Evolutionary conservation across 345 rosid species (phyloP).

Genomic region (Salix udensis): DNA sequence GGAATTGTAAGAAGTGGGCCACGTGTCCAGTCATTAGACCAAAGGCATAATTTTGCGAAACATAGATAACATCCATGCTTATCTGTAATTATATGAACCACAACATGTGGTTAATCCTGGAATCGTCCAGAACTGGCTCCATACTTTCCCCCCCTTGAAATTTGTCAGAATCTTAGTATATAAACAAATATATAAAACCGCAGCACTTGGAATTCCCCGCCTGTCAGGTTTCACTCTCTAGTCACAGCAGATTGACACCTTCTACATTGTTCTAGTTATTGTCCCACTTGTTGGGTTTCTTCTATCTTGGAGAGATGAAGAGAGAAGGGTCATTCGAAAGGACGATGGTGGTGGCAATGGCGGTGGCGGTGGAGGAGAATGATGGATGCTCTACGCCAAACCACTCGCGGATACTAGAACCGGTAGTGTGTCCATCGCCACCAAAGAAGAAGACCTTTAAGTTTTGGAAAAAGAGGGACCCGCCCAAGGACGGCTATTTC

Average conservation of each 20-base stretch:
- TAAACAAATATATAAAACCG: too few species aligned
- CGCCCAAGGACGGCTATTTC: conserved; percentile 30
- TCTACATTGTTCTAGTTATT: too few species aligned
- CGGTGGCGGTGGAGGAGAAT: not conserved
- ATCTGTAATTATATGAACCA: conserved; percentile 13
- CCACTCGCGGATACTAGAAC: conserved; percentile 28
- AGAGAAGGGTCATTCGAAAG: not conserved
- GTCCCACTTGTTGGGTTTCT: not conserved
- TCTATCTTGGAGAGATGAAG: not conserved
- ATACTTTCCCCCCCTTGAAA: not conserved
- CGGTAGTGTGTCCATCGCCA: conserved; percentile 24
- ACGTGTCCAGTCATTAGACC: too few species aligned
- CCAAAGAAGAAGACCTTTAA: conserved; percentile 34
- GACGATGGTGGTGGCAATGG: not conserved
- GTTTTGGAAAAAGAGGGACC: conserved; percentile 20
- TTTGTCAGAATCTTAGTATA: not conserved
- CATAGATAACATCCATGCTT: not conserved
- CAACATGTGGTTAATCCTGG: not conserved
- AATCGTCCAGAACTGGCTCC: conserved; percentile 19
- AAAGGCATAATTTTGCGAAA: too few species aligned
- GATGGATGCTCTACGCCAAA: conserved; percentile 32
- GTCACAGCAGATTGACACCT: too few species aligned
- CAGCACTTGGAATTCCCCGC: not conserved
- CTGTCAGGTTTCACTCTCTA: not conserved
- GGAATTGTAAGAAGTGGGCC: too few species aligned